Base-by-base conservation (phyloP, 1,139 yeast species). In the Candida sojae region DNA sequence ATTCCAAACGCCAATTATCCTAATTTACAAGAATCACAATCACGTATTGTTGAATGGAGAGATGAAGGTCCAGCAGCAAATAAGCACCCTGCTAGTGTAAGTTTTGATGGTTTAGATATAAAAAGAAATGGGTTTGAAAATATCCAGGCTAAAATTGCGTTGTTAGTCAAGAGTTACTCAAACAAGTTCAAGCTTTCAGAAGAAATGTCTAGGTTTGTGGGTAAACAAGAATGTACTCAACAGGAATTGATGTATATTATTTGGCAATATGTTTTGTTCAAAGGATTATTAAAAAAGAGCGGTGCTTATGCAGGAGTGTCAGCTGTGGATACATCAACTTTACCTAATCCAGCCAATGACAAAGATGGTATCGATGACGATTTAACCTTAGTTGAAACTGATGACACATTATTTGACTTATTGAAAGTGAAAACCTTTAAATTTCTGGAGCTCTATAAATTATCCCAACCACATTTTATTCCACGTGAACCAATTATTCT, bases 81-180 rank as follows among this genome's bases (percentile, higher is more conserved):
- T 17, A 52, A 53, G 26, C 49, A 52, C 54, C 77, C 80, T 37
- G 70, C 70, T 40, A 65, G 68, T 42, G 77, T 68, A 50, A 43
- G 49, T n/a, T 91, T 93, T 62, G 98, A 95, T 65, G 98, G 96
- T 1, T 70, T 93, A 53, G 97, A 92, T 62, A 80, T 93, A 47
- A 87, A 87, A 60, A 82, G 99, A 60, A 74, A 79, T 26, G 98
- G 99, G 2, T 67, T 77, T 11, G 76, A 73, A 55, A 87, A 88
- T 54, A 75, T 91, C 45, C 74, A 80, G 39, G 81, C 89, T 45
- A 83, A 82, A 52, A 84, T 93, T 49, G 88, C 92, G 8, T 75
- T 93, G 52, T 89, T 92, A 67, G 84, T 90, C 44, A 90, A 88
- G 63, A 88, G 85, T 83, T 96, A 54, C 76, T 83, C 67, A 0